Base-by-base conservation (phyloP, 108 stramenopile species). In the Skeletonema marinoi region DNA sequence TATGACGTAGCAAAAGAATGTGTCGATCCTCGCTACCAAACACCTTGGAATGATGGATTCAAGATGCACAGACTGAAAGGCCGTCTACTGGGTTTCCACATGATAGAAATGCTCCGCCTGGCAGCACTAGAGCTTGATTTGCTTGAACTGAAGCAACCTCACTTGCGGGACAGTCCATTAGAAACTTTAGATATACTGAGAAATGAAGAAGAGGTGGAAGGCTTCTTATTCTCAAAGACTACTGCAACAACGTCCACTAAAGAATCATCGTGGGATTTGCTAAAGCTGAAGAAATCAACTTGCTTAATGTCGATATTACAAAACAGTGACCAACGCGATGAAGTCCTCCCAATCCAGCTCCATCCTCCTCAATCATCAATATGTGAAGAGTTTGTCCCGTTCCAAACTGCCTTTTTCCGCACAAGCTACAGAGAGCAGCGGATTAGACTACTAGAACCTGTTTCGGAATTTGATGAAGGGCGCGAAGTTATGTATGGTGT, bases 51-150 rank as follows among this genome's bases (percentile, higher is more conserved):
- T 74, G 72, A 66, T 74, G 78, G 78, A n/a, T 73, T 65, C 64
- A 74, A 70, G 35, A 59, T 78, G 71, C 78, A 78, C 16, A 44
- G 39, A 19, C 35, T 78, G 30, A 73, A 74, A 32, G 78, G 78
- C 5, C 63, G 73, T 6, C 21, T 78, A 21, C 32, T 78, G 5
- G 78, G 78, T 0, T 78, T 61, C 33, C 36, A 50, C 11, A 17
- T 78, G 33, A 39, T 72, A 14, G 71, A 78, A 72, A 65, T 48
- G 62, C 36, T 78, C 6, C 70, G 65, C 17, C 51, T 31, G 6
- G 77, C 77, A 60, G 16, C 44, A 3, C 6, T 78, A 9, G 62
- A 71, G 39, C 38, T 71, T 35, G 70, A 78, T 42, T 29, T 21
- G 9, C 65, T 75, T 31, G 74, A 75, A 36, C 39, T 31, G 31